Evolutionary conservation across 768 basidiomycete genomes (phyloP).

Genomic region (Leucocoprinus leucothites): DNA sequence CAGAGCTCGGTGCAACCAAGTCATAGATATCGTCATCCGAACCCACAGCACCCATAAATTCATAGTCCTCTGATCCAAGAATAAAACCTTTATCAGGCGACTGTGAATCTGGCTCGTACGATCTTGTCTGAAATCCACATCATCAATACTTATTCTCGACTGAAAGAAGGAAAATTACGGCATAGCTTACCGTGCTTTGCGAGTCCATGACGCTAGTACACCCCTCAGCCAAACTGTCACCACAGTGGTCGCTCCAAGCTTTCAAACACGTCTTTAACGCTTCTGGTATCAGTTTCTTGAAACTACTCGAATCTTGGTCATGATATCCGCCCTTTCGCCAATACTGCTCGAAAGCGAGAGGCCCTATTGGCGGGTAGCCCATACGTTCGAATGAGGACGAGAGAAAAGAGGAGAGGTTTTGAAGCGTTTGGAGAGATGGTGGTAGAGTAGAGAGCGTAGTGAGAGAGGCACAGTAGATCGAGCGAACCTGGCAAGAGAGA

Average conservation of each 20-base stretch:
- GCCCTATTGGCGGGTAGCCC: constrained; percentile 44
- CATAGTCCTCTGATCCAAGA: not conserved
- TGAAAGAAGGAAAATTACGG: not conserved
- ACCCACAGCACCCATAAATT: not conserved
- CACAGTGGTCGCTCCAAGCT: constrained; percentile 44
- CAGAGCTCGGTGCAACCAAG: not conserved
- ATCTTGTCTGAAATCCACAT: not conserved
- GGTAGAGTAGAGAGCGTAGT: constrained; percentile 33
- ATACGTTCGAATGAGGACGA: constrained; percentile 47
- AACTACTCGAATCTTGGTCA: constrained; percentile 28
- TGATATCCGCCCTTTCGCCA: constrained; percentile 55
- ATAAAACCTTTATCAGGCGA: not conserved
- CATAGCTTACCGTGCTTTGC: constrained; percentile 8
- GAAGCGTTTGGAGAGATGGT: constrained; percentile 38
- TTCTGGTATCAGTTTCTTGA: constrained; percentile 35
- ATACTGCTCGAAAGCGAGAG: constrained; percentile 50
- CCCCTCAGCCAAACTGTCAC: constrained; percentile 44
- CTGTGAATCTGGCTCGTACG: constrained; percentile 8
- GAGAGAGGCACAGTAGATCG: constrained; percentile 45
- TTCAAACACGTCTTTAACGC: constrained; percentile 41
- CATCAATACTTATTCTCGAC: too few relatives aligned
- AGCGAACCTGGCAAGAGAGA: constrained; percentile 22
- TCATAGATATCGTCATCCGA: constrained; percentile 1
- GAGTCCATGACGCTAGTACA: constrained; percentile 29
- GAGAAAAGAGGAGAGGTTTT: constrained; percentile 42